Base-by-base conservation (phyloP, 441 rosid species). In the Euphorbia neoarborescens region DNA sequence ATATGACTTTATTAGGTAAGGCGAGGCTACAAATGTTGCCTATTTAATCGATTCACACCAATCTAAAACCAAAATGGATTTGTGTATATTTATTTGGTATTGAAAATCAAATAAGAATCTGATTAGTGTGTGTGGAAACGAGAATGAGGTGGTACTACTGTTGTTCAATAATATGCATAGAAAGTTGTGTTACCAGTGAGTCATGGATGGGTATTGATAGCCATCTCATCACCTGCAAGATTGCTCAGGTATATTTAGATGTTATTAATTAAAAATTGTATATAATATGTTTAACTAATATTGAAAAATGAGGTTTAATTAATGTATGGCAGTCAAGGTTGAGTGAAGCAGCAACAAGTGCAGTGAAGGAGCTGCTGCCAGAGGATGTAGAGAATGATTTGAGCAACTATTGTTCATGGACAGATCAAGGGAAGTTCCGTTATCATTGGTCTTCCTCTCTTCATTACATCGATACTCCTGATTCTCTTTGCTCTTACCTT, bases 201-300 rank as follows among this genome's bases (percentile, higher is more conserved):
- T 69, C 69, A 80, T 34, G 85, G 81, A 1, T 89, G 98, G 96
- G 96, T 25, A 74, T 22, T 50, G 94, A 89, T 40, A 96, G 98
- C 25, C 98, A 92, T 50, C 68, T 81, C 42, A 79, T 83, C 40
- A 14, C 79, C 66, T 92, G 98, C 73, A 84, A 50, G 79, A 87
- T 92, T 58, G 96, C 95, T 74, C 90, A 90, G 94, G 96, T 91
- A 25, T 28, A 20, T 57, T 11, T 15, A 7, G 6, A 38, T 7
- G 9, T 38, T 6, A 3, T 38, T 38, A 1, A 3, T 38, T 38
- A 3, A 32, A 32, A 32, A 32, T n/a, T n/a, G n/a, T n/a, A n/a
- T n/a, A n/a, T n/a, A n/a, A n/a, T n/a, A n/a, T n/a, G n/a, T n/a
- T n/a, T n/a, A n/a, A n/a, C n/a, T n/a, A n/a, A n/a, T n/a, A n/a